A percentile compares a stretch with the other conserved stretches of the same genome.
These are phyloP conservation scores for Grammothele lineata DNA, from an alignment of 768 basidiomycete genomes.

Conservation along the genomic window DNA sequence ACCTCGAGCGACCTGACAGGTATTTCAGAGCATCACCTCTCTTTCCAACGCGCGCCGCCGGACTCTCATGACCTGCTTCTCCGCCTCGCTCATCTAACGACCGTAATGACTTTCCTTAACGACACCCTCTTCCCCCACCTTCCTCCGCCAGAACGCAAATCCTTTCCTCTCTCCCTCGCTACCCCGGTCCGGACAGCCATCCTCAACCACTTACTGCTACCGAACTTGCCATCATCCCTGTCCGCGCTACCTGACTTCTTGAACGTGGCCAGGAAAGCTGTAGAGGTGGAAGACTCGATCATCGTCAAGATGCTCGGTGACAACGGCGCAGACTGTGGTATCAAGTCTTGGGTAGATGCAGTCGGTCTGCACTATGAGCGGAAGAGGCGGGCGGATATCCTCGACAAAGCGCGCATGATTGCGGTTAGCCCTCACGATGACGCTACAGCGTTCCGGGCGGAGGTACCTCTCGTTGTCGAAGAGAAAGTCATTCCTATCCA, in stretches of 20 bases:
- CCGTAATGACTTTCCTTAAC: conserved; percentile 59
- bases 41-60: conserved; percentile 42
- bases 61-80: conserved; percentile 31
- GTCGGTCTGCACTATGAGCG: conserved; percentile 76
- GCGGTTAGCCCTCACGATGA: conserved; percentile 42
- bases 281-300: conserved; percentile 60
- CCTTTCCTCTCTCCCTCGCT: conserved; percentile 54
- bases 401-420: conserved; percentile 56
- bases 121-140: conserved; percentile 52
- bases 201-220: conserved; percentile 62
- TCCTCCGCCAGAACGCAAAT: conserved; percentile 39
- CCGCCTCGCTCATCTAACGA: conserved; percentile 53
- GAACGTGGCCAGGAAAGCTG: conserved; percentile 48
- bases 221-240: conserved; percentile 66
- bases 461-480: conserved; percentile 7
- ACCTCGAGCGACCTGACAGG: conserved; percentile 31
- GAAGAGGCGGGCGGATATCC: conserved; percentile 59
- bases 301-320: conserved; percentile 47
- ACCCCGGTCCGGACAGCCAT: conserved; percentile 58
- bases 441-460: conserved; percentile 34
- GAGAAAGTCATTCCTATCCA: not conserved
- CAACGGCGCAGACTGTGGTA: conserved; percentile 43
- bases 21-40: conserved; percentile 41
- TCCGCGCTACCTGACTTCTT: conserved; percentile 60
- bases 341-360: conserved; percentile 66